A percentile compares a stretch with the other conserved stretches of the same genome.
These are phyloP conservation scores for Durio zibethinus DNA, from an alignment of 345 rosid genomes.

Conservation along the genomic window DNA sequence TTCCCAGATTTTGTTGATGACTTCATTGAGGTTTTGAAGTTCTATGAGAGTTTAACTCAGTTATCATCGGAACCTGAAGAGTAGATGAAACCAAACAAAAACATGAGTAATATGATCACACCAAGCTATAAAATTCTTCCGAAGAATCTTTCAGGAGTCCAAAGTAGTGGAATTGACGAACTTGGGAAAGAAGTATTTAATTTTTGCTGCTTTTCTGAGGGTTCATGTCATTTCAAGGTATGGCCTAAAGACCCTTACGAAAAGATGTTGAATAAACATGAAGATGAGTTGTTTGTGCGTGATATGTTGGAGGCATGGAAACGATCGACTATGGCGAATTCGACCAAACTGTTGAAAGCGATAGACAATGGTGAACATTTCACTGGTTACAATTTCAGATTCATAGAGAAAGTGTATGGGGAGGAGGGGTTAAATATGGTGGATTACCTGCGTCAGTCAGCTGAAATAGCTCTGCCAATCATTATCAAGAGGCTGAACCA, in stretches of 20 bases:
- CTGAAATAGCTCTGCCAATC: neutral
- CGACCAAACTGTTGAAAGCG: neutral
- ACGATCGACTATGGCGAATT: neutral
- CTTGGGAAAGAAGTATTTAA: too few relatives aligned
- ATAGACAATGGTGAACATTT: neutral
- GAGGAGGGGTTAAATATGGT: neutral
- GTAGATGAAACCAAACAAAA: too few relatives aligned
- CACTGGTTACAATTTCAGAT: neutral
- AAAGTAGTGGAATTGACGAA: too few relatives aligned
- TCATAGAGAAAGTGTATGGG: neutral
- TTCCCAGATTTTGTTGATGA: too few relatives aligned
- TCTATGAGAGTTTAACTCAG: too few relatives aligned
- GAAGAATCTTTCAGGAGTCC: too few relatives aligned
- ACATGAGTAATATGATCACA: too few relatives aligned
- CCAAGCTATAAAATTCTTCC: too few relatives aligned
- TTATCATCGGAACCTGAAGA: too few relatives aligned
- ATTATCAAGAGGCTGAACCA: neutral
- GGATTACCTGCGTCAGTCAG: neutral
- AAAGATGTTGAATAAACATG: neutral
- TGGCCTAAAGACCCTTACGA: neutral
- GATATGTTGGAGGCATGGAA: neutral
- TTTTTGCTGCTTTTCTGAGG: too few relatives aligned
- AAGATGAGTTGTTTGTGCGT: neutral
- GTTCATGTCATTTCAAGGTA: too few relatives aligned
- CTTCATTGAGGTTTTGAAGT: neutral